A percentile compares a stretch with the other conserved stretches of the same genome.
Evolutionary conservation across 1,139 yeast species (phyloP).

Genomic region (Meyerozyma elateridarum): DNA sequence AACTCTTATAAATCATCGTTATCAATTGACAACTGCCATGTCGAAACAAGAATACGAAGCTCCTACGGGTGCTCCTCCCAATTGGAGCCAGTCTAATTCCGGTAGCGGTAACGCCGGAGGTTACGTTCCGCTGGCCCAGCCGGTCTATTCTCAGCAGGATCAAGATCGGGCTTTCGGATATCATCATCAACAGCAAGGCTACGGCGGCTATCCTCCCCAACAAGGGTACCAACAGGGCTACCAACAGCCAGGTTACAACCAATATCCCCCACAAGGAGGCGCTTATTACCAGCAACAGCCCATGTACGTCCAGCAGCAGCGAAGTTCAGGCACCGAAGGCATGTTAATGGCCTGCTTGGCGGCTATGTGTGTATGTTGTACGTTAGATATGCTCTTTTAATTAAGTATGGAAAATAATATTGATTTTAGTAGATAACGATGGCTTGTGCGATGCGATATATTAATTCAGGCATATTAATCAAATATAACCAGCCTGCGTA

Average conservation of each 20-base stretch:
- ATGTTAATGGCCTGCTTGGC: slow-evolving; percentile 70
- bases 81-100: slow-evolving; percentile 24
- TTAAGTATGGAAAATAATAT: background rate
- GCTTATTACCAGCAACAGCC: slow-evolving; percentile 58
- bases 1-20: no score
- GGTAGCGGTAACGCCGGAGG: slow-evolving; percentile 12
- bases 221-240: slow-evolving; percentile 9
- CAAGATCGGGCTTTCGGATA: slow-evolving; percentile 30
- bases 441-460: no score
- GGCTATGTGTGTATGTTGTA: slow-evolving; percentile 70
- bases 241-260: slow-evolving; percentile 21
- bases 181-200: slow-evolving; percentile 11
- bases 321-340: slow-evolving; percentile 30
- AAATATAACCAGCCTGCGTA: slow-evolving; percentile 4
- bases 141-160: slow-evolving; percentile 23
- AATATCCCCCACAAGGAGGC: slow-evolving; percentile 16
- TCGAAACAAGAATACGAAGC: slow-evolving; percentile 17
- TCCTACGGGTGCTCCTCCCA: slow-evolving; percentile 47
- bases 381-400: slow-evolving; percentile 62
- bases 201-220: slow-evolving; percentile 20
- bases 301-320: slow-evolving; percentile 59
- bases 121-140: slow-evolving; percentile 35
- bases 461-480: no score
- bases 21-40: slow-evolving; percentile 6
- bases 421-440: no score